Conservation (phyloP, 768 basidiomycete genomes). For the Artomyces pyxidatus region DNA sequence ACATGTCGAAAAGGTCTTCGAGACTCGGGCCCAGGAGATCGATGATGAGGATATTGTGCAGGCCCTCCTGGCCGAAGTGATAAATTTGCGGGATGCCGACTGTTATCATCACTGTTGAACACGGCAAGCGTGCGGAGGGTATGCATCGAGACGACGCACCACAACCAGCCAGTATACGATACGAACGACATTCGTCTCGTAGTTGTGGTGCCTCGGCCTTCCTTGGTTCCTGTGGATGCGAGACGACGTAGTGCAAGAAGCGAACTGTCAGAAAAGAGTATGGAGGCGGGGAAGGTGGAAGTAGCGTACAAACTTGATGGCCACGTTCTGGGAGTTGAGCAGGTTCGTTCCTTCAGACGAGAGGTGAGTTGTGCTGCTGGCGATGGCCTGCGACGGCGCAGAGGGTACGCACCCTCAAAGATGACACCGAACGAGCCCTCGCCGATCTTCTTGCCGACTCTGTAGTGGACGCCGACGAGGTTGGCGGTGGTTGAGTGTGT, state of each 20-base stretch:
- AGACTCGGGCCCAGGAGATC: slow-evolving; percentile 94
- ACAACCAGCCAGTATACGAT: slow-evolving; percentile 84
- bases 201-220: slow-evolving; percentile 97
- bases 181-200: slow-evolving; percentile 96
- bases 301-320: slow-evolving; percentile 94
- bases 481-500: slow-evolving; percentile 59
- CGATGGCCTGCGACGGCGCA: slow-evolving; percentile 2
- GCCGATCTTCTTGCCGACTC: slow-evolving; percentile 98
- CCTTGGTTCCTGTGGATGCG: slow-evolving; percentile 61
- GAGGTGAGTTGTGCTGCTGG: background rate
- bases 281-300: slow-evolving; percentile 8
- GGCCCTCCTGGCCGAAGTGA: slow-evolving; percentile 97
- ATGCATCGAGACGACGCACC: slow-evolving; percentile 36
- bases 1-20: slow-evolving; percentile 99
- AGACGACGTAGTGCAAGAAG: slow-evolving; percentile 3
- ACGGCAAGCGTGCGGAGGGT: too few species aligned
- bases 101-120: slow-evolving; percentile 31
- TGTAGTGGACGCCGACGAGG: slow-evolving; percentile 93
- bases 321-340: slow-evolving; percentile 96
- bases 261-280: slow-evolving; percentile 3
- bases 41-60: slow-evolving; percentile 98
- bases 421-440: slow-evolving; percentile 98
- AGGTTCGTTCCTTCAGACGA: slow-evolving; percentile 76
- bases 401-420: slow-evolving; percentile 58
- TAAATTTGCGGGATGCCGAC: slow-evolving; percentile 98